Base-by-base conservation (phyloP, 345 rosid genomes). In the Firmiana major region DNA sequence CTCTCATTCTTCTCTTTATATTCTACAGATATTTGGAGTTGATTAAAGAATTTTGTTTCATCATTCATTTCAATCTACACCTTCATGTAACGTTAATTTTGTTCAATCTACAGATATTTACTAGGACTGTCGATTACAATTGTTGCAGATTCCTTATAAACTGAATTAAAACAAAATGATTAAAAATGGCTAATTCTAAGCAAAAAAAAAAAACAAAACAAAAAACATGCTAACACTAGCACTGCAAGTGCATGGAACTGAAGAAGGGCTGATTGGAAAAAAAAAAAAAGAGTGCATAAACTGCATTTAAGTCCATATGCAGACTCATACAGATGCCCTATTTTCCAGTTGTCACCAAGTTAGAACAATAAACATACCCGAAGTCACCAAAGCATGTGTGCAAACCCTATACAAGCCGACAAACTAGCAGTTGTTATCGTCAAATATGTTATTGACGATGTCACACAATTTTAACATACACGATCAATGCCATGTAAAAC, bases 361-460 rank as follows among this genome's bases (percentile, higher is more conserved):
- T 45, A 21, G 49, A 58, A 19, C 5, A 19, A 24, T 26, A 36
- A 60, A 66, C 67, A 16, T 19, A 10, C 55, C 34, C 46, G 7
- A 51, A 0, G 57, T 48, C 54, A 68, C 46, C 70, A 36, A 51
- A 67, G 5, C 28, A 76, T 6, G 43, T 42, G 24, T 51, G 36
- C 57, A 26, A 40, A 13, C n/a, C n/a, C 53, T 45, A 40, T 53
- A 58, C 7, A 63, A 70, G 65, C 73, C n/a, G 53, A 78, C 78
- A 82, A 71, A 81, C 34, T 31, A 51, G 49, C 26, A 9, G 24
- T 11, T 43, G 9, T 15, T 49, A 49, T 22, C 28, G 0, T 17
- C 59, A 49, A 64, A 64, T 15, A 75, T 6, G 10, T 21, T 62
- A 75, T 4, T 3, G 26, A 28, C 43, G 17, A 24, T 17, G 24